Evolutionary conservation across 257 asterid genomes (phyloP), one percentile per base, ranked within the genome.

Genomic region (Rauvolfia tetraphylla): DNA sequence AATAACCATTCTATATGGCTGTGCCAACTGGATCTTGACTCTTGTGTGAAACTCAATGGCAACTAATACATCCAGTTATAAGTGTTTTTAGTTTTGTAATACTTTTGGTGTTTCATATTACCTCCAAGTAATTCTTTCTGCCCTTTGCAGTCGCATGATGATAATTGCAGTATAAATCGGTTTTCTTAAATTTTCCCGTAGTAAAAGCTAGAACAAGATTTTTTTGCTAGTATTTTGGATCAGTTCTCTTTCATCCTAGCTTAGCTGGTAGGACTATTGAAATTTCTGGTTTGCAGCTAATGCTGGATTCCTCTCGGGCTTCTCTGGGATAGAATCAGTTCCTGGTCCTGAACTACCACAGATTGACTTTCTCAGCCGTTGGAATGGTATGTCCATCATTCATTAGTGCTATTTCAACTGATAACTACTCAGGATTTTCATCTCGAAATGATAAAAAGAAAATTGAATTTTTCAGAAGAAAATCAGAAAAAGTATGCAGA

Each of bases 401-500:
- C 44, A 31, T 34, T 54, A 36, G 27, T 25, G 15, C 18, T 44
- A 74, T 29, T 58, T 61, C 74, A 38, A 31, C 12, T 59, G 29
- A 68, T 81, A 61, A 72, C 27, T 36, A 59, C 41, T 53, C 66
- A 10, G 3, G 10, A 29, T 75, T 49, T 69, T 44, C 41, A 72
- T 75, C 71, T 34, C 41, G 59, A 71, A 79, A 42, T 83, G 36
- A 72, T 74, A 4, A 56, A 12, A 51, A 71, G 31, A 46, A 31
- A 39, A 22, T 54, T 71, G 65, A 27, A 49, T 72, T 48, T 83
- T 88, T 36, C 90, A 95, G 98, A 91, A 56, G 91, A 88, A 80
- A 95, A 95, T 75, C 98, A 95, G 91, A 91, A 95, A 51, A 92
- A 73, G 76, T 92, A 92, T 68, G 97, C 97, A n/a, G 98, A 92